A percentile compares a stretch with the other conserved stretches of the same genome.
These are phyloP conservation scores for Solanum gracilifrons DNA, from an alignment of 257 asterid genomes.

Conservation along the genomic window DNA sequence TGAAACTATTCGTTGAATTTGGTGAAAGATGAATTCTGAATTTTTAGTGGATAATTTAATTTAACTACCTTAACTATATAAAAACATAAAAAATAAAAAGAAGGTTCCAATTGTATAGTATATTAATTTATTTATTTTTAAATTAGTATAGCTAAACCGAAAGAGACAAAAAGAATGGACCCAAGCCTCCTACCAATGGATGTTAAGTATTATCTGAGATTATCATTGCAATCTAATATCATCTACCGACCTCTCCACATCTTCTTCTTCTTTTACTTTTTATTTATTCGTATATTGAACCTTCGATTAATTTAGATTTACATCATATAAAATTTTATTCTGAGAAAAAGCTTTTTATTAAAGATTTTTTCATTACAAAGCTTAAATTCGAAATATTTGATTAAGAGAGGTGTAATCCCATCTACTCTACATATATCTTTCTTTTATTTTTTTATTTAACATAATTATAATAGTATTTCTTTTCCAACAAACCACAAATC, in stretches of 20 bases:
- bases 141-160: neutral
- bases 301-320: neutral
- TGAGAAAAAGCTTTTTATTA: neutral
- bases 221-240: constrained; percentile 31
- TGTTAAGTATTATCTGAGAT: constrained; percentile 3
- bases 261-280: neutral
- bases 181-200: neutral
- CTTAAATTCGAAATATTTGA: neutral
- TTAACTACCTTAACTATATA: neutral
- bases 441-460: neutral
- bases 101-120: neutral
- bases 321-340: fast-evolving
- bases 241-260: constrained; percentile 21
- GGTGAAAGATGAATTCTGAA: neutral
- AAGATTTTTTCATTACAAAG: fast-evolving
- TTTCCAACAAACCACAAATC: constrained; percentile 2
- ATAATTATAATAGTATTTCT: neutral
- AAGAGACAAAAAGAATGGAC: constrained; percentile 1
- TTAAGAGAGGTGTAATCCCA: neutral
- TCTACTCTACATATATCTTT: fast-evolving
- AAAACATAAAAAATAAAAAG: neutral
- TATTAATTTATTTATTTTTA: neutral
- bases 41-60: neutral
- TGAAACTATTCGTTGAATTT: neutral
- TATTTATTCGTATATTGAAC: neutral